Base-by-base conservation (phyloP, 108 stramenopile species). In the Pseudonitzschia pungens region DNA sequence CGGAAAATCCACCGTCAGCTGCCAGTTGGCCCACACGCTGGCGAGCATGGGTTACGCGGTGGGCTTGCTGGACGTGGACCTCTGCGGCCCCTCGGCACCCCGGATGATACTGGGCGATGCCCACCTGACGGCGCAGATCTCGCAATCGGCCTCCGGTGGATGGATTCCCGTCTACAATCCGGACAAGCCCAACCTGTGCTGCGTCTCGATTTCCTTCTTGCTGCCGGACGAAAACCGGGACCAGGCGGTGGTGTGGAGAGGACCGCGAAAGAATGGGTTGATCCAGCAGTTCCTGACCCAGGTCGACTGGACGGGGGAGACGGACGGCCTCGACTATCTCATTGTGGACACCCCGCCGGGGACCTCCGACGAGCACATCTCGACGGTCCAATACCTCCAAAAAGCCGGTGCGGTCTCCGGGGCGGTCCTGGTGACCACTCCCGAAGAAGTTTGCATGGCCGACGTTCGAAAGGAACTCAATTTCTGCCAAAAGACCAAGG, bases 291-390 rank as follows among this genome's bases (percentile, higher is more conserved):
- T 99, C 74, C 80, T 99, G 57, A 98, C 97, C 9, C 89, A 96
- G 64, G 92, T 95, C 0, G 87, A 88, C 80, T 94, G 95, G 92
- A 87, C 84, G 0, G 88, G 87, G 3, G 89, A 86, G 27, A 83
- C 82, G 48, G 86, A 77, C 32, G 97, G 96, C 15, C 82, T 99
- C 58, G 99, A 99, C 84, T 99, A 98, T 75, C 77, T 99, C 26
- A 84, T 99, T 65, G 83, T 99, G 28, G 99, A 99, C 82, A 99
- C 98, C 24, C 99, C 99, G 16, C 99, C 99, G 2, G 99, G 99
- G 44, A 99, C 99, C 20, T 92, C 90, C 66, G 99, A 99, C 77
- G 99, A 99, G 77, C 99, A 99, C 73, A 99, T 99, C 74, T 94
- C 92, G 26, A 97, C 97, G 16, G 97, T 98, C 10, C 98, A 98